A percentile compares a stretch with the other conserved stretches of the same genome.
Evolutionary conservation across 441 rosid species (phyloP).

Genomic region (Brassica balearica): DNA sequence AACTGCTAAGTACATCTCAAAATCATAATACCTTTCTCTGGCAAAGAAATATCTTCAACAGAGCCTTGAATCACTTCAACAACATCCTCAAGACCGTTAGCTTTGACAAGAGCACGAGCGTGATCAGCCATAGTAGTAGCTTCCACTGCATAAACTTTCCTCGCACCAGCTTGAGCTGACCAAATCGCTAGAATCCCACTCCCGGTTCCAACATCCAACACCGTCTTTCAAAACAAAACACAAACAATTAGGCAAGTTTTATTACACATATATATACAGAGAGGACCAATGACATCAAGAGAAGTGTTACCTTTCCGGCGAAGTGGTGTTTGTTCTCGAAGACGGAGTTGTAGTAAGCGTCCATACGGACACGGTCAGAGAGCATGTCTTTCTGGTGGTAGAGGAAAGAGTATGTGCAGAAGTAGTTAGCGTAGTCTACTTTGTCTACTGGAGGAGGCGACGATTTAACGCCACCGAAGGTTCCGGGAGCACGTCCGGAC

Average conservation of each 20-base stretch:
- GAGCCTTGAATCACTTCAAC: slow-evolving; percentile 93
- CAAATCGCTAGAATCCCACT: slow-evolving; percentile 99
- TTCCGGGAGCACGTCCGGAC: slow-evolving; percentile 39
- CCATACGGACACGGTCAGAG: slow-evolving; percentile 97
- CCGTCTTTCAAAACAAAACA: slow-evolving; percentile 54
- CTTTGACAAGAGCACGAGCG: slow-evolving; percentile 79
- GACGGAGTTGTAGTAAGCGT: slow-evolving; percentile 82
- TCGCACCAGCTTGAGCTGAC: slow-evolving; percentile 99
- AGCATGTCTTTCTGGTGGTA: slow-evolving; percentile 99
- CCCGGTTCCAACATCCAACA: slow-evolving; percentile 96
- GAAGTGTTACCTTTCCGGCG: slow-evolving; percentile 68
- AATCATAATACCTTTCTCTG: slow-evolving; percentile 75
- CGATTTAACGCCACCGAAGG: slow-evolving; percentile 41
- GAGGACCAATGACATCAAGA: not conserved
- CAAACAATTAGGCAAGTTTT: slow-evolving; percentile 10
- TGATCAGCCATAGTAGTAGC: slow-evolving; percentile 96
- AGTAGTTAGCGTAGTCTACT: slow-evolving; percentile 87
- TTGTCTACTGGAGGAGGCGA: slow-evolving; percentile 67
- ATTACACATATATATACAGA: not conserved
- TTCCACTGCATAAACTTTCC: slow-evolving; percentile 95
- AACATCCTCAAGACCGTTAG: slow-evolving; percentile 71
- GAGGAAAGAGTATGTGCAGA: slow-evolving; percentile 88
- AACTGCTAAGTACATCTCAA: not conserved
- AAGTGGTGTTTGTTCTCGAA: slow-evolving; percentile 83
- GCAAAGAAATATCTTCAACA: slow-evolving; percentile 79